Evolutionary conservation across 2,329 filamentous ascomycete genomes (phyloP).

Genomic region (Dothistroma pini): DNA sequence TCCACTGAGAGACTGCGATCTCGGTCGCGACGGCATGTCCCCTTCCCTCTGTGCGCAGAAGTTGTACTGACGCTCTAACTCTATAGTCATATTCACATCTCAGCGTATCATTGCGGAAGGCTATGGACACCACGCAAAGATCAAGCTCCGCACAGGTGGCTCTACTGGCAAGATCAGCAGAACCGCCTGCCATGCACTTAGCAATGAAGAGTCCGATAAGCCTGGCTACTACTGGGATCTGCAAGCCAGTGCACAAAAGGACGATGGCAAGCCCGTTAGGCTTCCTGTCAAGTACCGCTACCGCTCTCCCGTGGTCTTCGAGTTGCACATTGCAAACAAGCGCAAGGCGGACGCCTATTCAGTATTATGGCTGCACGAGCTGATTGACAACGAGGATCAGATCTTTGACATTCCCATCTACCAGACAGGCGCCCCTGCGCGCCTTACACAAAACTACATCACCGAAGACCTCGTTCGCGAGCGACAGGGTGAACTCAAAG

Average conservation of each 20-base stretch:
- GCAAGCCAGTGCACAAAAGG: slow-evolving; percentile 33
- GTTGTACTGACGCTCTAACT: too few relatives aligned
- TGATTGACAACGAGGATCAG: slow-evolving; percentile 73
- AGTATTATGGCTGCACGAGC: slow-evolving; percentile 78
- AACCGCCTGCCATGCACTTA: slow-evolving; percentile 55
- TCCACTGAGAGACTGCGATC: too few relatives aligned
- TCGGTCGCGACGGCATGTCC: too few relatives aligned
- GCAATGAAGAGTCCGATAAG: slow-evolving; percentile 50
- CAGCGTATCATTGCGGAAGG: slow-evolving; percentile 63
- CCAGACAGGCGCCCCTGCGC: slow-evolving; percentile 69
- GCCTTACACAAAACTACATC: slow-evolving; percentile 88
- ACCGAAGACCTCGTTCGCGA: slow-evolving; percentile 69
- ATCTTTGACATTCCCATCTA: slow-evolving; percentile 88
- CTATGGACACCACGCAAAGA: slow-evolving; percentile 61
- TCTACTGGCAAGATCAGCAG: slow-evolving; percentile 68
- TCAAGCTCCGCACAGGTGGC: slow-evolving; percentile 79
- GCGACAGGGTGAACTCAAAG: slow-evolving; percentile 52
- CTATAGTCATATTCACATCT: slow-evolving; percentile 67
- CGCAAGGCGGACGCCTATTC: slow-evolving; percentile 72
- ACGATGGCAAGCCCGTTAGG: slow-evolving; percentile 56
- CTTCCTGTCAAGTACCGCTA: slow-evolving; percentile 89
- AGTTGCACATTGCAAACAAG: slow-evolving; percentile 69
- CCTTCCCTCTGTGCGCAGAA: too few relatives aligned
- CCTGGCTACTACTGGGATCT: slow-evolving; percentile 57
- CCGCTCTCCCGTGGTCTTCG: slow-evolving; percentile 82